phyloP scores from a whole-genome alignment of 1,284 basidiomycete species.

The Xanthoconium separans region DNA sequence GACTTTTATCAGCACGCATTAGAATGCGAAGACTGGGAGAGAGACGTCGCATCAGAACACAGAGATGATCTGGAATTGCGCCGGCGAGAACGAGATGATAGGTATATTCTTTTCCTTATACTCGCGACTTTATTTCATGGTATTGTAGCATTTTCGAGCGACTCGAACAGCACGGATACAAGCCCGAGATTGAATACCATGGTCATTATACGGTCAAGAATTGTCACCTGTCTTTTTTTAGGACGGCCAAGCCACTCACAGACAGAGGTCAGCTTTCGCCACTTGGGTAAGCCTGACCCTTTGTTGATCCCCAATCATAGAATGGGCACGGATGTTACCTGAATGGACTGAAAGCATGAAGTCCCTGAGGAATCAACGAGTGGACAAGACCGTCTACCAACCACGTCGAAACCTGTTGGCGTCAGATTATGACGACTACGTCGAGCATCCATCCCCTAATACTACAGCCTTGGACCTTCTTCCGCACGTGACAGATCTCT shows the following conservation, averaged over 20 bases:
- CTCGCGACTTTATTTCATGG: not conserved
- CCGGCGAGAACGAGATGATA: not conserved
- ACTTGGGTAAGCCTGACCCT: not conserved
- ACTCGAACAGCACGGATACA: constrained; percentile 8
- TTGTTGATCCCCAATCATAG: constrained; percentile 1
- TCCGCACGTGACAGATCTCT: no score
- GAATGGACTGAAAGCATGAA: not conserved
- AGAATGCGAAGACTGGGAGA: not conserved
- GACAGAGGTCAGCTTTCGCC: constrained; percentile 5
- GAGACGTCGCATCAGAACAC: not conserved
- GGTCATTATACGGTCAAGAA: not conserved
- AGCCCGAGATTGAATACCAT: constrained; percentile 2
- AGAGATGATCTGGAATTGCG: not conserved
- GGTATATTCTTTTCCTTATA: not conserved
- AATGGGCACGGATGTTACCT: not conserved
- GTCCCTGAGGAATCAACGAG: not conserved
- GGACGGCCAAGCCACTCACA: constrained; percentile 6
- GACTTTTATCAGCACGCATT: constrained; percentile 2
- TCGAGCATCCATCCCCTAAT: not conserved
- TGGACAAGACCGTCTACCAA: constrained; percentile 11
- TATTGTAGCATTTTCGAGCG: constrained; percentile 9
- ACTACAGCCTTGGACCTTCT: constrained; percentile 6
- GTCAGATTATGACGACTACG: not conserved
- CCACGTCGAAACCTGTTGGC: constrained; percentile 4
- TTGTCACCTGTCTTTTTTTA: not conserved